Conservation (phyloP, 2,329 filamentous ascomycete genomes). For the Eutypa lata region DNA sequence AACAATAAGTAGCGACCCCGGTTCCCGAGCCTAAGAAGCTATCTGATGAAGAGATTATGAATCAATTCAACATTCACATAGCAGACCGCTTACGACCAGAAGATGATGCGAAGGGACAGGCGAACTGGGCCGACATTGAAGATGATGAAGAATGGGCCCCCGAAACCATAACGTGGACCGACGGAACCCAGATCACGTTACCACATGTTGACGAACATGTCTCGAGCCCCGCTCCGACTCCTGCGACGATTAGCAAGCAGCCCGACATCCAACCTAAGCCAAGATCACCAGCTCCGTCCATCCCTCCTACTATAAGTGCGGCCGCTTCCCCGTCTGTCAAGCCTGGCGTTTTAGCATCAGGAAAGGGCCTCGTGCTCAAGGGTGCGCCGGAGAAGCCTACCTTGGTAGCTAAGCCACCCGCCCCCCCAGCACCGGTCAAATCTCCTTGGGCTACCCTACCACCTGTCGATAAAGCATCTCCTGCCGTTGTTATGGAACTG, state of each 20-base stretch:
- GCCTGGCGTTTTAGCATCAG: conserved; percentile 45
- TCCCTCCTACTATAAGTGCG: conserved; percentile 18
- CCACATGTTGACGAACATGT: conserved; percentile 56
- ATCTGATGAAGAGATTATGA: conserved; percentile 79
- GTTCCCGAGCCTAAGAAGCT: conserved; percentile 75
- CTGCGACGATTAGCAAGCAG: conserved; percentile 35
- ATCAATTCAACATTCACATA: conserved; percentile 83
- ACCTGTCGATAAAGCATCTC: conserved; percentile 77
- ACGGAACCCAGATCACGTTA: conserved; percentile 78
- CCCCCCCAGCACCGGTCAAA: conserved; percentile 68
- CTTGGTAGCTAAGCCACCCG: conserved; percentile 68
- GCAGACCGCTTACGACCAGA: conserved; percentile 75
- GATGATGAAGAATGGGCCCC: conserved; percentile 87
- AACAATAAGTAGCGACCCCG: conserved; percentile 48
- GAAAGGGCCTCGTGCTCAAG: conserved; percentile 64
- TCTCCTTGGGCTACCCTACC: conserved; percentile 90
- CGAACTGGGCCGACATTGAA: conserved; percentile 87
- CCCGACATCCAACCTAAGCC: conserved; percentile 35
- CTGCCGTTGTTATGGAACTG: conserved; percentile 55
- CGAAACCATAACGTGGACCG: conserved; percentile 82
- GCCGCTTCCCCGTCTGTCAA: conserved; percentile 39
- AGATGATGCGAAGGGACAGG: conserved; percentile 70
- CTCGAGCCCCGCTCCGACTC: conserved; percentile 22
- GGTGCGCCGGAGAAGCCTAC: conserved; percentile 68
- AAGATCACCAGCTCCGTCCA: conserved; percentile 39